Base-by-base conservation (phyloP, 345 rosid species). In the Lepidium africanum region DNA sequence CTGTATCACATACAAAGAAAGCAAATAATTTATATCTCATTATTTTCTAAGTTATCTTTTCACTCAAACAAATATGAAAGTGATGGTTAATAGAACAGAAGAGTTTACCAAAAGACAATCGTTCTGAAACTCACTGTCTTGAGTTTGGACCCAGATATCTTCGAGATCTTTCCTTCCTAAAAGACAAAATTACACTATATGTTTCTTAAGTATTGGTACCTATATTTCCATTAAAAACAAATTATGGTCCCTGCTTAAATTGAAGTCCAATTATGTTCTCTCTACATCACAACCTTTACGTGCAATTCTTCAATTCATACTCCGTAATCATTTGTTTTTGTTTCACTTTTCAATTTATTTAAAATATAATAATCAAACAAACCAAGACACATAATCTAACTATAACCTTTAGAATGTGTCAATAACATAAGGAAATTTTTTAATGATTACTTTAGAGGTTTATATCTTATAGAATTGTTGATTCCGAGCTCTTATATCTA, bases 61-160 rank as follows among this genome's bases (percentile, higher is more conserved):
- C 23, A 21, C 2, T 21, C 32, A 27, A 27, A 27, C 6, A 27
- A 30, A 10, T 6, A 56, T 52, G 75, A 62, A 14, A 43, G 69
- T 35, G 75, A 61, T 54, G 11, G 62, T 61, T 52, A 71, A 19
- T 70, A 16, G 16, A 54, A 25, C 50, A 23, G 32, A 60, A 19
- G 30, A 60, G 47, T 30, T 32, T 50, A 52, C 32, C 47, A 51
- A 70, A 70, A 60, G 47, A 61, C 60, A 70, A 42, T 51, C 23
- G 10, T 54, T 39, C 42, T 25, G 58, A 63, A 37, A 46, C 55
- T 64, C 63, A 63, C 48, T 19, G 47, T 71, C 70, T 43, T 4
- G 41, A 62, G 41, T 54, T 41, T 45, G 70, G 63, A 35, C 63
- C 63, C 70, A 71, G 50, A 63, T 72, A 63, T 55, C 70, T 63